Evolutionary conservation across 1,284 basidiomycete genomes (phyloP).

Genomic region (Dichomitus squalens): DNA sequence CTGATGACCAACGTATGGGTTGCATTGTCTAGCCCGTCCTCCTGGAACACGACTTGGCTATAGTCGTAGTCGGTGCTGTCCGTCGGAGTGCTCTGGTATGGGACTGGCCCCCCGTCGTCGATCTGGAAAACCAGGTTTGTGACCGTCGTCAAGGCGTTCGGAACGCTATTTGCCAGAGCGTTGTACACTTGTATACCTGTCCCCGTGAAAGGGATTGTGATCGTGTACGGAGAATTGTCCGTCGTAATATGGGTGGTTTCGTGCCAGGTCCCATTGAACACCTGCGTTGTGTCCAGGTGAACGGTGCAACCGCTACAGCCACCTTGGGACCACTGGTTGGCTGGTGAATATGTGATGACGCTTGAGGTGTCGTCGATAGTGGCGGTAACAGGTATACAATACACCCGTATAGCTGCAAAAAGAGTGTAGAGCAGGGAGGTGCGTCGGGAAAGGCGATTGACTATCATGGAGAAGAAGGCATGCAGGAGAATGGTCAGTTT

Average conservation of each 20-base stretch:
- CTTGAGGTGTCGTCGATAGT: neutral
- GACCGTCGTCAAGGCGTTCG: neutral
- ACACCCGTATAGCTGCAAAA: too few species aligned
- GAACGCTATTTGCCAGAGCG: neutral
- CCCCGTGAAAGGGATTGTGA: neutral
- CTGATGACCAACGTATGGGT: constrained; percentile 7
- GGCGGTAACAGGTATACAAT: neutral
- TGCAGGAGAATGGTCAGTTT: too few species aligned
- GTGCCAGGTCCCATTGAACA: neutral
- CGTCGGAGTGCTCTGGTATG: neutral
- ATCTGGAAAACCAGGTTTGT: constrained; percentile 3
- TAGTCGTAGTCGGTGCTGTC: neutral
- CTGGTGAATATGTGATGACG: neutral
- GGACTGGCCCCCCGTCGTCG: neutral
- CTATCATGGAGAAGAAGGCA: too few species aligned
- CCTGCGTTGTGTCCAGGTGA: neutral
- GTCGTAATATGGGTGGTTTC: neutral
- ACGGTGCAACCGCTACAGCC: neutral
- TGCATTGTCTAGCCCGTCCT: neutral
- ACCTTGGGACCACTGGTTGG: neutral
- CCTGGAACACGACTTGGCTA: neutral
- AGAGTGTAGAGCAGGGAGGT: too few species aligned
- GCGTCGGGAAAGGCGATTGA: too few species aligned
- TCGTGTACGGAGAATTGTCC: neutral
- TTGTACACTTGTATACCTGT: neutral